Evolutionary conservation across 805 yeast species (phyloP).

Genomic region (Hanseniaspora clermontiae): DNA sequence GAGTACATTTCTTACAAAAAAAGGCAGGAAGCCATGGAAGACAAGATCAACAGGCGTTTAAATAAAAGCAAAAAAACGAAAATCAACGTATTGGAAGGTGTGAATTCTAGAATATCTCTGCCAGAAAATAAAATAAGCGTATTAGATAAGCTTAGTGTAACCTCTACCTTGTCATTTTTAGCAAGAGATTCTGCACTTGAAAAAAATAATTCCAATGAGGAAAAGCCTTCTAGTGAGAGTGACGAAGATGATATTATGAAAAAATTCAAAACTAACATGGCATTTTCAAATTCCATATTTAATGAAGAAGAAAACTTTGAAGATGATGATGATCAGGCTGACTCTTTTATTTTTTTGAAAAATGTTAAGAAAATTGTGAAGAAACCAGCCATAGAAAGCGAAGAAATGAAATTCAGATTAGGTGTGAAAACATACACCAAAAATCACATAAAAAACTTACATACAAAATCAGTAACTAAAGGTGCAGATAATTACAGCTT

Average conservation of each 20-base stretch:
- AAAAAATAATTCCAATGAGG: not conserved
- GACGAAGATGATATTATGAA: not conserved
- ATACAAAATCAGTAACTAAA: not conserved
- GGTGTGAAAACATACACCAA: constrained; percentile 5
- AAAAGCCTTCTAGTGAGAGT: not conserved
- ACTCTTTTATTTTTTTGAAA: constrained; percentile 11
- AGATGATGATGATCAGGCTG: constrained; percentile 12
- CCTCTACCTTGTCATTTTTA: constrained; percentile 4
- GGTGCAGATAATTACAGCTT: constrained; percentile 18
- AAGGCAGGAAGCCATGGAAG: constrained; percentile 1
- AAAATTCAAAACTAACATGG: not conserved
- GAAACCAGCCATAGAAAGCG: not conserved
- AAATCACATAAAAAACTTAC: constrained; percentile 35
- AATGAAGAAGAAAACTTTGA: not conserved
- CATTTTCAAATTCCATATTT: not conserved
- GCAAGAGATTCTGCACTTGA: not conserved
- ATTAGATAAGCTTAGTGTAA: constrained; percentile 2
- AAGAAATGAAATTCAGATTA: constrained; percentile 10
- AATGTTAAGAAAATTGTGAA: constrained; percentile 1
- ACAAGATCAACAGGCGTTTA: not conserved
- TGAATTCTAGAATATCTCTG: not conserved
- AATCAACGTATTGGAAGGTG: constrained; percentile 4
- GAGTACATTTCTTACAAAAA: constrained; percentile 10
- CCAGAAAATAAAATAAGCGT: constrained; percentile 9
- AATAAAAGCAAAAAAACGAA: constrained; percentile 6